phyloP scores from a whole-genome alignment of 306 rosid species.

The Alnus rubra region DNA sequence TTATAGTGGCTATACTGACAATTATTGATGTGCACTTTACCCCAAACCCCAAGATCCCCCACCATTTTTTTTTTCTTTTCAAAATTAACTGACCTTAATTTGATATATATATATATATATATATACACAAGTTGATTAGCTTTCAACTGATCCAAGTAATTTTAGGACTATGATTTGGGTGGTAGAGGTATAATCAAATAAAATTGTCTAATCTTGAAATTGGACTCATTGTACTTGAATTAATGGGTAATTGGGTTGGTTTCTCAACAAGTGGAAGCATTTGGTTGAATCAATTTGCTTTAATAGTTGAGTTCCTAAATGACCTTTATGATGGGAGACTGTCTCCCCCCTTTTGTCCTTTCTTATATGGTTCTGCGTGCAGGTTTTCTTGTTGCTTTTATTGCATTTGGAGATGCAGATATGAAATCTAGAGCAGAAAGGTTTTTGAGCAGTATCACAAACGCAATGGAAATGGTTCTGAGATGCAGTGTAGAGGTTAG shows the following conservation, averaged over 20 bases:
- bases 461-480: constrained; percentile 91
- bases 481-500: constrained; percentile 88
- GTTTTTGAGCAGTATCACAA: constrained; percentile 89
- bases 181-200: not conserved
- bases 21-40: not conserved
- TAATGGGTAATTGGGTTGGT: not conserved
- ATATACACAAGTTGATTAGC: not conserved
- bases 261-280: not conserved
- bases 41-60: not conserved
- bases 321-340: not conserved
- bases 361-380: constrained; percentile 36
- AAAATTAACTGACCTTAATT: not conserved
- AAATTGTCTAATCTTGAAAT: not conserved
- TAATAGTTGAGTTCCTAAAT: constrained; percentile 1
- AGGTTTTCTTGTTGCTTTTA: constrained; percentile 84
- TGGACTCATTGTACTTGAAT: not conserved
- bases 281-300: constrained; percentile 2
- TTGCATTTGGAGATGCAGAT: constrained; percentile 74
- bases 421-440: constrained; percentile 91
- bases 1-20: not conserved
- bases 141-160: not conserved
- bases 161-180: not conserved
- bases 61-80: not conserved
- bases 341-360: not conserved
- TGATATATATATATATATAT: too few species aligned